Base-by-base conservation (phyloP, 352 stramenopile genomes). In the Globisporangium camurandrum region DNA sequence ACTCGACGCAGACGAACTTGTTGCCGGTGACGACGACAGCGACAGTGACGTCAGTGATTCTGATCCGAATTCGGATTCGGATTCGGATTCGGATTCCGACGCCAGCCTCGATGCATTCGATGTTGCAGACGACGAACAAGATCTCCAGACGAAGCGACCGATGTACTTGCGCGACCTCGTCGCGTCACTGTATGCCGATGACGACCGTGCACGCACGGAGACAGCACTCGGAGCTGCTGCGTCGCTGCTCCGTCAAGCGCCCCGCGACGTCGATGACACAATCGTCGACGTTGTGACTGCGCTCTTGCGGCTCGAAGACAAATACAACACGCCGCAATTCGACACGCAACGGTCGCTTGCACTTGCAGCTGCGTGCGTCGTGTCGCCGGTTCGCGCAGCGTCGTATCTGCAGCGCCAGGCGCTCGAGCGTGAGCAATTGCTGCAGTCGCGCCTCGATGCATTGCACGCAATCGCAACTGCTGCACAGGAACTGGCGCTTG, bases 161-260 rank as follows among this genome's bases (percentile, higher is more conserved):
- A 20, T 87, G 30, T 91, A 91, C 61, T 59, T 91, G 34, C 88
- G 86, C 38, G 74, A 88, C 36, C 41, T 91, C 42, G 56, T 88
- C 36, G 31, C 64, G 19, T 62, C 57, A 1, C 53, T 91, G 16
- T 59, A 84, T 20, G 63, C 59, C 0, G 75, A 88, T 34, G 67
- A 87, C 49, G 70, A 84, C 22, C 70, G 69, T 7, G 76, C 85
- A 19, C 79, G 73, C 49, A 72, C 56, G 0, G 75, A 86, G 51
- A 57, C 45, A 10, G 75, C 75, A 9, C 49, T 91, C 9, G 58
- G 58, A 8, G 75, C 85, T 37, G 71, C 75, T 14, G 79, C 88
- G 36, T 17, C 27, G 9, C 58, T 91, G 17, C 49, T 91, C 27
- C 70, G 79, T 14, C 66, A 65, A 4, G 62, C 56, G 28, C 79